phyloP scores from a whole-genome alignment of 2,329 filamentous ascomycete species.

The Venturia nashicola region DNA sequence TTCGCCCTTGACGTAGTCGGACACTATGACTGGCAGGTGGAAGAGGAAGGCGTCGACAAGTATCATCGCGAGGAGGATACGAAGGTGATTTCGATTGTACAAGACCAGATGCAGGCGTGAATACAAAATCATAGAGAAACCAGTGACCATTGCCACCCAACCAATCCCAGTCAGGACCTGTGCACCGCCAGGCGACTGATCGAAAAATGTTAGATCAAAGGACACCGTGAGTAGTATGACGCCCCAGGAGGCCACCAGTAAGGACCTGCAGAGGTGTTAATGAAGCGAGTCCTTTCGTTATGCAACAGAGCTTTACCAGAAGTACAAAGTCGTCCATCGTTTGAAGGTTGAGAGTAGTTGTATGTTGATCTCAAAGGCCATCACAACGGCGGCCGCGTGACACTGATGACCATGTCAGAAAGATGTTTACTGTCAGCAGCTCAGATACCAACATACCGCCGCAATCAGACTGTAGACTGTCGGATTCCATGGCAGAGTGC shows the following conservation, averaged over 20 bases:
- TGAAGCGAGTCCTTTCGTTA: background rate
- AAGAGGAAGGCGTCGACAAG: slow-evolving; percentile 37
- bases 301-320: slow-evolving; percentile 30
- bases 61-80: slow-evolving; percentile 44
- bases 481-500: background rate
- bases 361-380: slow-evolving; percentile 33
- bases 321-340: slow-evolving; percentile 34
- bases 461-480: background rate
- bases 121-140: slow-evolving; percentile 49
- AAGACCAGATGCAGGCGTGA: slow-evolving; percentile 50
- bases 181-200: background rate
- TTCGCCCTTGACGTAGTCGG: background rate
- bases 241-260: background rate
- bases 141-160: slow-evolving; percentile 49
- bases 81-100: slow-evolving; percentile 36
- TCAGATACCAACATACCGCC: background rate
- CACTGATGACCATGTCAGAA: background rate
- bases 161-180: slow-evolving; percentile 27
- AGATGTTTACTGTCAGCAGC: background rate
- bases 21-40: slow-evolving; percentile 8
- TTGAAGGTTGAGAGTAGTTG: slow-evolving; percentile 36
- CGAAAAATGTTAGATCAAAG: background rate
- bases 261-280: background rate
- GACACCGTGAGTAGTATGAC: background rate
- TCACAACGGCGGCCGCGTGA: slow-evolving; percentile 22